Conservation (phyloP, 441 rosid genomes). For the Populus tomentosa region DNA sequence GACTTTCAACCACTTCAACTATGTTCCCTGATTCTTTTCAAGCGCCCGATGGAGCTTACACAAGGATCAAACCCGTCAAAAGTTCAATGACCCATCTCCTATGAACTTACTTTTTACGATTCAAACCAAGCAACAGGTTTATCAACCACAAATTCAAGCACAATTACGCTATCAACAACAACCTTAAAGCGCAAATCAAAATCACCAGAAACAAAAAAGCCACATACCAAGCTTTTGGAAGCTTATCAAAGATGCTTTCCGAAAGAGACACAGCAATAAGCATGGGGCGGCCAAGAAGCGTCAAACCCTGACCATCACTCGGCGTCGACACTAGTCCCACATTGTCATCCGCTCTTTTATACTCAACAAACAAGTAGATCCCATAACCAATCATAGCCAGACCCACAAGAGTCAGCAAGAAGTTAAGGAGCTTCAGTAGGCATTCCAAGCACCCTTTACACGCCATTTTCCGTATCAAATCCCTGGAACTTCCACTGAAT, state of each 20-base stretch:
- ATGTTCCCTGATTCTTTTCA: background rate
- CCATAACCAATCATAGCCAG: slow-evolving; percentile 96
- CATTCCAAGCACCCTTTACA: slow-evolving; percentile 83
- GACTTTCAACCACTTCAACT: background rate
- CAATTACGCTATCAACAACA: background rate
- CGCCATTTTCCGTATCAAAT: slow-evolving; percentile 43
- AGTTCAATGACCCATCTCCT: background rate
- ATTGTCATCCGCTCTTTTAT: slow-evolving; percentile 37
- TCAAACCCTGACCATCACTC: slow-evolving; percentile 18
- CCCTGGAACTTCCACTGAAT: background rate
- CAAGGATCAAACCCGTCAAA: background rate
- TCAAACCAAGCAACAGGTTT: background rate
- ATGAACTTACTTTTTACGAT: background rate
- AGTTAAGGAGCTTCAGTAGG: slow-evolving; percentile 77
- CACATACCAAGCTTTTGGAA: slow-evolving; percentile 86
- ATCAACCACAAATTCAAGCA: background rate
- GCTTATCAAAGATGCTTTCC: slow-evolving; percentile 44
- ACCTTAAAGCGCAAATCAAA: background rate
- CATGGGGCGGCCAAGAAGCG: slow-evolving; percentile 88
- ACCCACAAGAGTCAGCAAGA: slow-evolving; percentile 79
- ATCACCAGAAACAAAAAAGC: background rate
- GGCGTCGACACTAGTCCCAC: slow-evolving; percentile 20
- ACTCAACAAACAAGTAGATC: slow-evolving; percentile 89
- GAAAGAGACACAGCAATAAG: slow-evolving; percentile 65
- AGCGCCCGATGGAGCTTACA: background rate